Evolutionary conservation across 202 grass and related monocot genomes (phyloP).

Genomic region (Cymbopogon flexuosus): DNA sequence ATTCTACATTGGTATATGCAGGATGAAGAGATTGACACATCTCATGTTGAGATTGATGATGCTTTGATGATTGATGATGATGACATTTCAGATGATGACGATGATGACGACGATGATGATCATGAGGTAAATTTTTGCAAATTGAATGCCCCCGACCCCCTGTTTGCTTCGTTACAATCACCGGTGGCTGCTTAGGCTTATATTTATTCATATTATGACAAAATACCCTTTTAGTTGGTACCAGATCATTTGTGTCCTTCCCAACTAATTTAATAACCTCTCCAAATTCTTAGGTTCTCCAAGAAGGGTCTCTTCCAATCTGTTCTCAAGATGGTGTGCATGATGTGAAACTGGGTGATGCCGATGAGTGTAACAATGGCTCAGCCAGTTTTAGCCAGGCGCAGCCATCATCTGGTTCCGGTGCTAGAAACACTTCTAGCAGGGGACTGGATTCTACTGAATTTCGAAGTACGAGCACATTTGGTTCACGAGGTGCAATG

Average conservation of each 20-base stretch:
- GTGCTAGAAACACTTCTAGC: slow-evolving; percentile 48
- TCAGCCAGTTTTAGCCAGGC: slow-evolving; percentile 51
- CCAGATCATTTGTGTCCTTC: not conserved
- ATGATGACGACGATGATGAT: slow-evolving; percentile 43
- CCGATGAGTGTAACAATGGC: slow-evolving; percentile 47
- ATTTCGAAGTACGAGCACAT: slow-evolving; percentile 51
- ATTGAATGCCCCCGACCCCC: not conserved
- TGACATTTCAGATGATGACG: slow-evolving; percentile 92
- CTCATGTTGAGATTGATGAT: slow-evolving; percentile 85
- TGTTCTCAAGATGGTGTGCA: slow-evolving; percentile 76
- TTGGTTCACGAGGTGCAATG: slow-evolving; percentile 79
- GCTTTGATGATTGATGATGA: slow-evolving; percentile 86
- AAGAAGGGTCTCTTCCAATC: slow-evolving; percentile 56
- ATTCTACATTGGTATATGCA: slow-evolving; percentile 8
- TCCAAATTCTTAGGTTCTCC: slow-evolving; percentile 48
- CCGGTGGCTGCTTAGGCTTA: not conserved
- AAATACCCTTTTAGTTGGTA: slow-evolving; percentile 15
- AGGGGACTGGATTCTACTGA: slow-evolving; percentile 51
- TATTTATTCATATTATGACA: not conserved
- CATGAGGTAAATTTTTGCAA: slow-evolving; percentile 52
- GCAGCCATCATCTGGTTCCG: slow-evolving; percentile 52
- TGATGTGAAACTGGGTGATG: slow-evolving; percentile 76
- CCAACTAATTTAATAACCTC: slow-evolving; percentile 1
- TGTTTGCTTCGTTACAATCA: not conserved
- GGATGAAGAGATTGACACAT: slow-evolving; percentile 70